These are phyloP conservation scores for Geotrichum ghanense DNA, from an alignment of 805 yeast species.

Conservation along the genomic window DNA sequence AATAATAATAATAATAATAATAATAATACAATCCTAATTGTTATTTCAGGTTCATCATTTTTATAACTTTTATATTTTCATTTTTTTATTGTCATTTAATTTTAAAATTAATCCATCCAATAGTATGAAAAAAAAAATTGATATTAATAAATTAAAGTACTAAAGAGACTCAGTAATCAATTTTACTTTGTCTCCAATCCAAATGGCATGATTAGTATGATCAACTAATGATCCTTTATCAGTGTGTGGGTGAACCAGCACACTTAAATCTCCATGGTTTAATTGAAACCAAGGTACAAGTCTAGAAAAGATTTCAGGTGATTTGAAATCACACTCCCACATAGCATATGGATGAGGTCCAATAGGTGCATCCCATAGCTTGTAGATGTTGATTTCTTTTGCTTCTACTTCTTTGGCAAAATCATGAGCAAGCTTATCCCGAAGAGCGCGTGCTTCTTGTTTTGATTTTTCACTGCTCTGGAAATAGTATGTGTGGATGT, in stretches of 20 bases:
- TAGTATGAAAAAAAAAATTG: too few relatives aligned
- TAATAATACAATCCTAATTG: too few relatives aligned
- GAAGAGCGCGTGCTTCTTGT: slow-evolving; percentile 27
- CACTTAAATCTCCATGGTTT: slow-evolving; percentile 41
- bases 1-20: too few relatives aligned
- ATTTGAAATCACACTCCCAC: slow-evolving; percentile 46
- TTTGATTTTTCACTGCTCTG: slow-evolving; percentile 26
- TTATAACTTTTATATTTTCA: too few relatives aligned
- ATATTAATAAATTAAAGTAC: too few relatives aligned
- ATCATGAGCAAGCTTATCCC: slow-evolving; percentile 30
- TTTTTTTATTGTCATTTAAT: too few relatives aligned
- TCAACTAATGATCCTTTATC: slow-evolving; percentile 32
- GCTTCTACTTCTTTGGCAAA: slow-evolving; percentile 31
- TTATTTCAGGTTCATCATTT: too few relatives aligned
- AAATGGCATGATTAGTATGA: slow-evolving; percentile 44
- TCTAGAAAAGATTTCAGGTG: slow-evolving; percentile 33
- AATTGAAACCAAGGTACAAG: slow-evolving; percentile 41
- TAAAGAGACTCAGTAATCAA: slow-evolving; percentile 13
- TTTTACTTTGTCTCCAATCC: slow-evolving; percentile 39
- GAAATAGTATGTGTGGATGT: slow-evolving; percentile 45
- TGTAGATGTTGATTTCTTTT: slow-evolving; percentile 33
- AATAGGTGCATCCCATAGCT: slow-evolving; percentile 36
- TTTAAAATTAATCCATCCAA: too few relatives aligned
- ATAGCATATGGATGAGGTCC: slow-evolving; percentile 52
- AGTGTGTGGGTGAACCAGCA: slow-evolving; percentile 42